Base-by-base conservation (phyloP, 305 asterid genomes). In the Stenogyne calaminthoides region DNA sequence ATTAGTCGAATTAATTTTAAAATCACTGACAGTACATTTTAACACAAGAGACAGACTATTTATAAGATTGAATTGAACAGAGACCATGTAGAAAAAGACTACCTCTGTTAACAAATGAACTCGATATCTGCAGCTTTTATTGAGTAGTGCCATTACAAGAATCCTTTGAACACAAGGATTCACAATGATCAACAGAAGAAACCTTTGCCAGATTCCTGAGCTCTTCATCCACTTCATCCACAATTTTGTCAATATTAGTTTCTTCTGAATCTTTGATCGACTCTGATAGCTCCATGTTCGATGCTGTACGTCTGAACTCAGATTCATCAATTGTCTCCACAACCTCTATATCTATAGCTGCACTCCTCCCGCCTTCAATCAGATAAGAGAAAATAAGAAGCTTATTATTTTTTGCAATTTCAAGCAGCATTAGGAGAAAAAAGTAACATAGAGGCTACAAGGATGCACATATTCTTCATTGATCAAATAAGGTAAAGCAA, bases 221-320 rank as follows among this genome's bases (percentile, higher is more conserved):
- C 36, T 49, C 78, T 10, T 71, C 67, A 62, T 80, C 60, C 39
- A 56, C 79, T 10, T 71, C 67, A 62, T 80, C 60, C 39, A 56
- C 79, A 39, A 80, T 56, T 58, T 25, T 71, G 68, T 71, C 64
- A 36, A 64, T 63, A 74, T 60, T 72, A 4, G 29, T 40, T 12
- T 19, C 73, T 36, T 47, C 47, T 11, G 18, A 19, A 27, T 55
- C 19, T 56, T 11, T 18, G 51, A 18, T 25, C 29, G 29, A 25
- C 29, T 1, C 29, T 25, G 8, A 18, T 61, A 27, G 36, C 46
- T 46, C 58, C 18, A 8, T 29, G 19, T 22, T 56, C 7, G 72
- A 47, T 16, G 32, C 7, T 19, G n/a, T 42, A 58, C 15, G 61
- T 6, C 25, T 7, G 70, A 61, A 68, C 44, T 76, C 84, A 6